These are phyloP conservation scores for Trametes versicolor DNA, from an alignment of 1,284 basidiomycete genomes.

Conservation along the genomic window DNA sequence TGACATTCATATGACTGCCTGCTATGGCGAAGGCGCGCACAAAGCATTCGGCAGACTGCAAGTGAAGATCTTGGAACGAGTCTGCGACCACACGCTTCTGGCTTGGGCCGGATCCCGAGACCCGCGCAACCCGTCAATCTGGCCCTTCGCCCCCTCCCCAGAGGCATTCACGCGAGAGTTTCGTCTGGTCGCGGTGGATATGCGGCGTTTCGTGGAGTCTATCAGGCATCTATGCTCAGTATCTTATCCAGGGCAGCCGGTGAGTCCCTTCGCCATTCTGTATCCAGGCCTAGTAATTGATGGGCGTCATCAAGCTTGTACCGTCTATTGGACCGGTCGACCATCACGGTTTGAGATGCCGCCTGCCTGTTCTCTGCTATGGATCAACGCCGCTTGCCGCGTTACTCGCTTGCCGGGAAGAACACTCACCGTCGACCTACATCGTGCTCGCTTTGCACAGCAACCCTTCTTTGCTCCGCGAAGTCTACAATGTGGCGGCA, in stretches of 20 bases:
- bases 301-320: background rate
- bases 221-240: background rate
- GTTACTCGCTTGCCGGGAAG: background rate
- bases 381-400: background rate
- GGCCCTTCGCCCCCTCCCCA: constrained; percentile 1
- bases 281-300: fast-evolving
- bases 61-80: background rate
- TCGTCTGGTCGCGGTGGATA: background rate
- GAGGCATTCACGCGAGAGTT: background rate
- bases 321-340: background rate
- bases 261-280: background rate
- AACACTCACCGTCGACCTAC: background rate
- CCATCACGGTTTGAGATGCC: background rate
- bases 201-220: background rate
- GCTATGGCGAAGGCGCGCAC: background rate
- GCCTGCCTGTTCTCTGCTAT: background rate
- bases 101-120: background rate
- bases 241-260: background rate
- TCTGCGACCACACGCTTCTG: constrained; percentile 4
- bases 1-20: background rate
- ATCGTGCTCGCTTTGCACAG: background rate
- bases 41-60: background rate
- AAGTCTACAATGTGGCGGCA: background rate
- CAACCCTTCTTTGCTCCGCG: background rate
- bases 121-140: background rate